Evolutionary conservation across 192 early-diverging fungal species (phyloP), one percentile per base, ranked within the genome.

Genomic region (Chytriomyces confervae): DNA sequence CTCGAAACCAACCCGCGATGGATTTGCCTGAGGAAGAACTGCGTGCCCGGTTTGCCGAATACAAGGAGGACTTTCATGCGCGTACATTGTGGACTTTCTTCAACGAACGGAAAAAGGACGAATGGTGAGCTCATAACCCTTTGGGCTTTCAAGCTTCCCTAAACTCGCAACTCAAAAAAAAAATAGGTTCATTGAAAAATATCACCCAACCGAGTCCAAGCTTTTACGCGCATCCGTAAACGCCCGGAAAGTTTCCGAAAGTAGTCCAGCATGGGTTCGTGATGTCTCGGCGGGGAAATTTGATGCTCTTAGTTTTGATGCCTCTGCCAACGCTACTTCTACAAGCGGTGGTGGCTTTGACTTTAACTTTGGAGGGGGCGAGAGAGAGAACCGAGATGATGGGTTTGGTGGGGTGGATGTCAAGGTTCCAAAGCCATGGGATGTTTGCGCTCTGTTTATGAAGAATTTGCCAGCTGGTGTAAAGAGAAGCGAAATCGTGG

Each of bases 151-250:
- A 36, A 36, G 29, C 29, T 1, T 36, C 2, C 1, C 29, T 36
- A 36, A 36, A 36, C 29, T 36, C 18, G 11, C 10, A 24, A 0
- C 5, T 6, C n/a, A n/a, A n/a, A 62, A 49, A n/a, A 1, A 10
- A 13, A 43, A 9, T 27, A 88, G 87, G 87, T 98, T 98, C 83
- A 80, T 87, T 23, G 95, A 97, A 86, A 93, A 94, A 73, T 98
- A 96, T 77, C 93, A 97, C 79, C 95, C 95, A 6, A 88, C 83
- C n/a, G 79, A 86, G 1, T 91, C 91, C 61, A 77, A 82, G 48
- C 69, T 79, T 18, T 86, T 92, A 29, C 80, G 83, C 45, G 72
- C 84, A 43, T 81, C 90, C 69, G 81, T 92, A 9, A 76, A 82
- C 3, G 73, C 77, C 20, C 86, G 90, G 20, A 92, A 93, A 75